These are phyloP conservation scores for Tuber borchii DNA, from an alignment of 495 filamentous ascomycete species.

Conservation along the genomic window DNA sequence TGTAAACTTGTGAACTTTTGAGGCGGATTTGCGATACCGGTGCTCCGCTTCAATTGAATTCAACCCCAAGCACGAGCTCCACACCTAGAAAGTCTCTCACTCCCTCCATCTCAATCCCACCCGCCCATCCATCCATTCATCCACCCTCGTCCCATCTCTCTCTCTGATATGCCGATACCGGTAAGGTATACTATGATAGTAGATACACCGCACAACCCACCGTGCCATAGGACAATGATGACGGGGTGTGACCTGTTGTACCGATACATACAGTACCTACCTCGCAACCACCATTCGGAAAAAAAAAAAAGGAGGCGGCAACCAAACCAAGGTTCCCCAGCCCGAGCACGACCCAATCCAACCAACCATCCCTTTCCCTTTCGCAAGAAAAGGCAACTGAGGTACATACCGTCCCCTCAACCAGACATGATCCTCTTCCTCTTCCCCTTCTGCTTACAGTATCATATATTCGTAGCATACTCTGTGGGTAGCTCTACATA, in stretches of 20 bases:
- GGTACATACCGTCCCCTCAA: neutral
- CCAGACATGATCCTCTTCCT: neutral
- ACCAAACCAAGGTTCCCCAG: neutral
- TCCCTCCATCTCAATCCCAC: neutral
- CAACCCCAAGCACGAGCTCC: neutral
- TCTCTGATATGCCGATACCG: neutral
- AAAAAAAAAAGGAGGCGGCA: neutral
- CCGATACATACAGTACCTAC: neutral
- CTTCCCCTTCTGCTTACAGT: neutral
- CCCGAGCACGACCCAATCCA: neutral
- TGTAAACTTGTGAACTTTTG: neutral
- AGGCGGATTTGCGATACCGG: neutral
- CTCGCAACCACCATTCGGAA: neutral
- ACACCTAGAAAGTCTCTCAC: neutral
- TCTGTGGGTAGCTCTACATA: neutral
- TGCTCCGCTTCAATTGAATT: neutral
- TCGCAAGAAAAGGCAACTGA: neutral
- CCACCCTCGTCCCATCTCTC: neutral
- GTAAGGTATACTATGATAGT: no score
- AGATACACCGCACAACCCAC: neutral
- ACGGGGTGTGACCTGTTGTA: neutral
- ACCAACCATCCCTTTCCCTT: neutral
- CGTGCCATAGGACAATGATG: neutral
- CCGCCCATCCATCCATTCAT: neutral
- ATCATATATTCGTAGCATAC: neutral